Percentiles rank a stretch among this genome's conserved stretches.
Evolutionary conservation across 257 asterid species (phyloP).

Genomic region (Phtheirospermum japonicum): DNA sequence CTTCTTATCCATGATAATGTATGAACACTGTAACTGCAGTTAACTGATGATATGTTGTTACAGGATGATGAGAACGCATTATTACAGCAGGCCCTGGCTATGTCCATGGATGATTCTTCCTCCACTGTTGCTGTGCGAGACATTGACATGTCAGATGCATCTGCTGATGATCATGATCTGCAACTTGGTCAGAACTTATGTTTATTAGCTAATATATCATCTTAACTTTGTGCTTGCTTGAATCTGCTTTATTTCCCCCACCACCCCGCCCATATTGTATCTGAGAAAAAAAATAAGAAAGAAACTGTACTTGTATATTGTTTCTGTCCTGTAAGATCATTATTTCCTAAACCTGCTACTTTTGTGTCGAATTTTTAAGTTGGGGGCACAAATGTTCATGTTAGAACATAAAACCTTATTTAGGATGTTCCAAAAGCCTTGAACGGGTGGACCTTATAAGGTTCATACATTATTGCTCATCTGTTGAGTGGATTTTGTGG

Average conservation of each 20-base stretch:
- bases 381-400: background rate
- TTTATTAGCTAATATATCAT: slow-evolving; percentile 11
- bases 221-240: background rate
- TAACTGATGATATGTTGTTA: slow-evolving; percentile 29
- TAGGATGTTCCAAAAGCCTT: background rate
- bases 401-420: background rate
- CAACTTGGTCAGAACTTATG: slow-evolving; percentile 63
- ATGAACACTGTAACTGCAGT: slow-evolving; percentile 6
- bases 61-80: slow-evolving; percentile 98
- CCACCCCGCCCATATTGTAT: background rate
- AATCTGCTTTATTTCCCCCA: background rate
- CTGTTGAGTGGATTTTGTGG: background rate
- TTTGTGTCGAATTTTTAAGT: background rate
- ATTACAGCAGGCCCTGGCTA: slow-evolving; percentile 95
- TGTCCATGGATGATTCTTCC: slow-evolving; percentile 94
- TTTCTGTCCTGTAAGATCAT: background rate
- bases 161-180: slow-evolving; percentile 90
- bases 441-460: too few relatives aligned
- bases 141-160: slow-evolving; percentile 92
- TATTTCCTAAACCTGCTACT: slow-evolving; percentile 5
- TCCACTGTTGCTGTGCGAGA: slow-evolving; percentile 66
- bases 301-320: slow-evolving; percentile 1
- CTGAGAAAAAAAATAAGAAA: background rate
- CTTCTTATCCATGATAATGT: slow-evolving; percentile 1
- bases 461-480: too few relatives aligned